Evolutionary conservation across 2,329 filamentous ascomycete species (phyloP), one percentile per base, ranked within the genome.

Genomic region (Dactylellina parvicollis): DNA sequence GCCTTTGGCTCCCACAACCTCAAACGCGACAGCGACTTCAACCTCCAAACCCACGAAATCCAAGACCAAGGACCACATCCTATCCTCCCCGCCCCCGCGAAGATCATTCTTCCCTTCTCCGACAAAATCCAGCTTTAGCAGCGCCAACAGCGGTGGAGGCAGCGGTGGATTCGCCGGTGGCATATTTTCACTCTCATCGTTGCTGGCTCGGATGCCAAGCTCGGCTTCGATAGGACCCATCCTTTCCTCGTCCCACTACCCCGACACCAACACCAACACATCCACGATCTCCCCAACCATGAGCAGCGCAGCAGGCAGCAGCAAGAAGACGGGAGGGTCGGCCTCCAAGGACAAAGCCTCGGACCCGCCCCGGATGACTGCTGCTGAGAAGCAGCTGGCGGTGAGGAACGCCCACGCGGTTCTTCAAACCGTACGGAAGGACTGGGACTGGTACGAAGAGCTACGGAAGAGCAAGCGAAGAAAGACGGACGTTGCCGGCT

Each of bases 11-110:
- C 61, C 70, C 3, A 54, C 70, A 3, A 74, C 64, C 16, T 74
- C 70, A 16, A 74, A 62, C 70, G 70, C 70, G 50, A 74, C 70
- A 40, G 70, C 70, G 10, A 66, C 70, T 10, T 67, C 70, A 8
- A 30, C 64, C 32, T 67, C 70, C 7, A 67, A 67, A 42, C 70
- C 70, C 12, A 61, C 64, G 3, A 67, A 74, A 30, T 69, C 70
- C 10, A 69, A 67, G 30, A 56, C 56, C 32, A 59, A 60, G 42
- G 70, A 69, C 28, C 52, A 56, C 34, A 69, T 69, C 9, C 55
- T 67, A 9, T 59, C 49, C 14, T 64, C 70, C 20, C 22, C 57
- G 3, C 49, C 60, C 22, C 56, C 61, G 8, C 57, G 70, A 47
- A 47, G 60, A 26, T 62, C 70, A 46, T 65, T 72, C 30, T 66